Evolutionary conservation across 768 basidiomycete genomes (phyloP).

Genomic region (Pisolithus albus): DNA sequence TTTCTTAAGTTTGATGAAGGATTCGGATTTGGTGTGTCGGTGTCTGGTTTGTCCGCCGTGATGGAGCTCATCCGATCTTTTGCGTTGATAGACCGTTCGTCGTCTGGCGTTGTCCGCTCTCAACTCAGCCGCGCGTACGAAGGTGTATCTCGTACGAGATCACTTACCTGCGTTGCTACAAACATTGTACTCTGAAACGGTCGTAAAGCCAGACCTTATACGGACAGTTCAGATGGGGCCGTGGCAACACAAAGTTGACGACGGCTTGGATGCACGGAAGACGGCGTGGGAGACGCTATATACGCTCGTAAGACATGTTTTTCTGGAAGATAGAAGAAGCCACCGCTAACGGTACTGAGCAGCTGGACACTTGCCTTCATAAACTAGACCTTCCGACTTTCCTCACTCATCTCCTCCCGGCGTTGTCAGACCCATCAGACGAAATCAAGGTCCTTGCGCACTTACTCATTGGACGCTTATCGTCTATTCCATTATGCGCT

Average conservation of each 20-base stretch:
- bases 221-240: conserved; percentile 95
- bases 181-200: conserved; percentile 78
- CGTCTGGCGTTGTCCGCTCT: conserved; percentile 83
- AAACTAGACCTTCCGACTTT: conserved; percentile 86
- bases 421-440: conserved; percentile 83
- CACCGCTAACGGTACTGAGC: not conserved
- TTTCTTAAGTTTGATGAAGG: conserved; percentile 87
- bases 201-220: conserved; percentile 70
- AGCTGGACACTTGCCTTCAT: conserved; percentile 88
- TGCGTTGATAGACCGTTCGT: conserved; percentile 65
- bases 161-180: conserved; percentile 74
- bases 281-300: conserved; percentile 98
- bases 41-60: not conserved
- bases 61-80: not conserved
- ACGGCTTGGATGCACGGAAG: conserved; percentile 93
- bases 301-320: conserved; percentile 63
- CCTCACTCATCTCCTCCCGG: conserved; percentile 71
- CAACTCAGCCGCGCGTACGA: conserved; percentile 93
- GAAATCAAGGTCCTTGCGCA: conserved; percentile 97
- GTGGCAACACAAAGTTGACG: conserved; percentile 95
- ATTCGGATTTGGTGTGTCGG: conserved; percentile 68
- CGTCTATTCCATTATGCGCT: conserved; percentile 51
- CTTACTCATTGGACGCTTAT: conserved; percentile 89
- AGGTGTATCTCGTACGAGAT: conserved; percentile 85
- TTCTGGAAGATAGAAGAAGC: not conserved